Conservation (phyloP, 371 early-diverging fungal species). For the Syncephalis fuscata region DNA sequence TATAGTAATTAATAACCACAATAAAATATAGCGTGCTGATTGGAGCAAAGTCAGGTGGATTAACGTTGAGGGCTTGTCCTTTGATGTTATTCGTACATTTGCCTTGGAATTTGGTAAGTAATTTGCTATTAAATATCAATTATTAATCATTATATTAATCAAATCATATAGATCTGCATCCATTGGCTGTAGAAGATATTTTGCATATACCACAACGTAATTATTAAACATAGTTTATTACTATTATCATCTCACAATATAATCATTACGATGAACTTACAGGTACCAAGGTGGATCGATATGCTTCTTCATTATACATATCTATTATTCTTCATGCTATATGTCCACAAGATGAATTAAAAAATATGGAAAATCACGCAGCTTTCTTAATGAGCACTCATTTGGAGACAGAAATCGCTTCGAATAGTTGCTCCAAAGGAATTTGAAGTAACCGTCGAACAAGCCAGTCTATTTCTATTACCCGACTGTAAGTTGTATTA, state of each 20-base stretch:
- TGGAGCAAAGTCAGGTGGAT: conserved; percentile 25
- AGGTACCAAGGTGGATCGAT: conserved; percentile 7
- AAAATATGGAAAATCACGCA: not conserved
- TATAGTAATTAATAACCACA: not conserved
- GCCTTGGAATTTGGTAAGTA: conserved; percentile 14
- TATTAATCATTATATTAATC: not conserved
- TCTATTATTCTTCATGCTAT: conserved; percentile 14
- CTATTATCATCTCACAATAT: too few species aligned
- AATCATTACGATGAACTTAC: not conserved
- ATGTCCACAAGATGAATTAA: not conserved
- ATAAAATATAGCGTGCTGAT: conserved; percentile 10
- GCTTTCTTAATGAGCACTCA: not conserved
- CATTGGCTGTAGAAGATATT: conserved; percentile 22
- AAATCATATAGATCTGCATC: conserved; percentile 15
- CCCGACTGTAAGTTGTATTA: not conserved
- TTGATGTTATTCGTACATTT: conserved; percentile 22
- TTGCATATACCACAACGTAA: conserved; percentile 18
- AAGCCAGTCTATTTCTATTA: not conserved
- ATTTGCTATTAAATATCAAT: not conserved
- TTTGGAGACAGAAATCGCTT: not conserved
- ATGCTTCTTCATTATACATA: conserved; percentile 13
- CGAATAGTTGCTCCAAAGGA: conserved; percentile 4
- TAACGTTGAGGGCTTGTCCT: conserved; percentile 24
- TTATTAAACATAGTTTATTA: not conserved
- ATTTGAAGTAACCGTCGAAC: not conserved